Evolutionary conservation across 306 rosid genomes (phyloP).

Genomic region (Begonia masoniana): DNA sequence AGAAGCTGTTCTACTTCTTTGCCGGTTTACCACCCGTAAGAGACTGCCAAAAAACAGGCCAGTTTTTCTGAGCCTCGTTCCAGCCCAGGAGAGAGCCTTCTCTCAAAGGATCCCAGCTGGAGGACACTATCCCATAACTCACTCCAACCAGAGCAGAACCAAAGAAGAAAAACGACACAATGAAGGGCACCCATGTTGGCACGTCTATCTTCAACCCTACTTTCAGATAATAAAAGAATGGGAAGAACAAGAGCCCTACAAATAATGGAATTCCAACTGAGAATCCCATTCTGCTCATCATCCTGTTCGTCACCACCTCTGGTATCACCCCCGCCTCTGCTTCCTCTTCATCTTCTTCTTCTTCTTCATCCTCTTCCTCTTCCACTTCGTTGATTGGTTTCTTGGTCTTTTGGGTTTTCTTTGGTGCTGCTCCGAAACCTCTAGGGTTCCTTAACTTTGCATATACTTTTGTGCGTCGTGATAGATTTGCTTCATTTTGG

Average conservation of each 20-base stretch:
- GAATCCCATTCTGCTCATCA: constrained; percentile 69
- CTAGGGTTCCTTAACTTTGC: constrained; percentile 49
- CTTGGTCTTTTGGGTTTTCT: constrained; percentile 30
- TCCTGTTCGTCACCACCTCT: constrained; percentile 81
- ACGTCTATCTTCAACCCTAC: constrained; percentile 73
- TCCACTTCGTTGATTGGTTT: constrained; percentile 16
- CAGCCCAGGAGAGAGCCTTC: constrained; percentile 58
- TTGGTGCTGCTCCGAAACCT: constrained; percentile 65
- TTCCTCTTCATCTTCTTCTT: constrained; percentile 24
- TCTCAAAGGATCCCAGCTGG: constrained; percentile 77
- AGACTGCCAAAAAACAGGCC: constrained; percentile 69
- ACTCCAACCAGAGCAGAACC: constrained; percentile 86
- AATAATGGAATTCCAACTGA: constrained; percentile 67
- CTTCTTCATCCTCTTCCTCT: constrained; percentile 1
- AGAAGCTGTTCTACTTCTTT: constrained; percentile 17
- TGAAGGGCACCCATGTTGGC: constrained; percentile 90
- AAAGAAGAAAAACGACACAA: constrained; percentile 73
- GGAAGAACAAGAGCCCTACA: constrained; percentile 70
- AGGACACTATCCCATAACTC: constrained; percentile 92
- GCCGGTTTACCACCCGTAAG: constrained; percentile 26
- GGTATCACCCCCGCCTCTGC: constrained; percentile 57
- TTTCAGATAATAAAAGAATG: constrained; percentile 70
- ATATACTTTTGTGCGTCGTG: constrained; percentile 16
- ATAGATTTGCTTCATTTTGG: constrained; percentile 10
- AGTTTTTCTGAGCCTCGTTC: constrained; percentile 63